Percentiles rank a stretch among this genome's conserved stretches.
Conservation (phyloP, 768 basidiomycete genomes). For the Russula sp. region DNA sequence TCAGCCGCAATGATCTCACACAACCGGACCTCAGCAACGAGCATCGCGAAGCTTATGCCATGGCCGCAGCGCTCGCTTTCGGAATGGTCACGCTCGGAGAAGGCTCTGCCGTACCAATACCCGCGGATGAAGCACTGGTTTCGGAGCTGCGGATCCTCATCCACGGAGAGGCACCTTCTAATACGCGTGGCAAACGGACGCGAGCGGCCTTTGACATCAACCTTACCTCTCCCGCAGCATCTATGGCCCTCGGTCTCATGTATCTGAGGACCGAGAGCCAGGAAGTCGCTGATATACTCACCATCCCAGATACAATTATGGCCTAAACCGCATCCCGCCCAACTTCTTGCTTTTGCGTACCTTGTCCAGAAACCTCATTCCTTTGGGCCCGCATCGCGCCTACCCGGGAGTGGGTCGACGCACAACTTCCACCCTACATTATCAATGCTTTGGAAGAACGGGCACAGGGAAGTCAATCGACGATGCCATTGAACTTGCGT, state of each 20-base stretch:
- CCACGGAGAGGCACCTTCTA: slow-evolving; percentile 61
- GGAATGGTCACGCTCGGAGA: slow-evolving; percentile 96
- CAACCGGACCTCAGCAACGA: slow-evolving; percentile 84
- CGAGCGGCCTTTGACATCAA: slow-evolving; percentile 72
- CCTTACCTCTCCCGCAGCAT: slow-evolving; percentile 88
- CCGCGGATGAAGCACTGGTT: slow-evolving; percentile 71
- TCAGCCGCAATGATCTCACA: slow-evolving; percentile 71
- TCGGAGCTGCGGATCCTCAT: slow-evolving; percentile 69
- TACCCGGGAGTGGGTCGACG: slow-evolving; percentile 66
- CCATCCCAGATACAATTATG: slow-evolving; percentile 76
- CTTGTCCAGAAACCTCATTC: slow-evolving; percentile 71
- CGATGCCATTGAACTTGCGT: slow-evolving; percentile 80
- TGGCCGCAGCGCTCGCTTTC: slow-evolving; percentile 84
- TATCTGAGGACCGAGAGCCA: slow-evolving; percentile 80
- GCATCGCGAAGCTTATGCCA: slow-evolving; percentile 88
- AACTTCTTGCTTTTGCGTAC: slow-evolving; percentile 82
- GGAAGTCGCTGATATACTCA: slow-evolving; percentile 84
- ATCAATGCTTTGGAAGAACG: slow-evolving; percentile 54
- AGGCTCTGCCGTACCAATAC: slow-evolving; percentile 57
- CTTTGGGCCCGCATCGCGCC: slow-evolving; percentile 81
- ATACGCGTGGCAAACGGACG: slow-evolving; percentile 38
- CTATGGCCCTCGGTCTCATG: slow-evolving; percentile 89
- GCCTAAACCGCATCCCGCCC: slow-evolving; percentile 84
- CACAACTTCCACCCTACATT: slow-evolving; percentile 70
- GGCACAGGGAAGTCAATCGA: slow-evolving; percentile 49